These are phyloP conservation scores for Arthrinium puccinioides DNA, from an alignment of 2,329 filamentous ascomycete genomes.

Conservation along the genomic window DNA sequence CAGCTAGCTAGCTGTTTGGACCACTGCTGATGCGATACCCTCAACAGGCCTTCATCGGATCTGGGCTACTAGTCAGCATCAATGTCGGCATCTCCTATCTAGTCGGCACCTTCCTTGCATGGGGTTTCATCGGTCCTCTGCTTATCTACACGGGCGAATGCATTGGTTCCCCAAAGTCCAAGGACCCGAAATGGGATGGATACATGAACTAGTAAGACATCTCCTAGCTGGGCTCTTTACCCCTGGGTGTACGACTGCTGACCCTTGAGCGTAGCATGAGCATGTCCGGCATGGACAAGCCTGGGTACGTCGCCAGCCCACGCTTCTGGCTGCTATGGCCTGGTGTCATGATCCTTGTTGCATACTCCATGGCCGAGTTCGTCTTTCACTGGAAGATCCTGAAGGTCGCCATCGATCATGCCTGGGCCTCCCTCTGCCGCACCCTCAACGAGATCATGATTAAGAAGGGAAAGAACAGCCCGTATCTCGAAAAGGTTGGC, in stretches of 20 bases:
- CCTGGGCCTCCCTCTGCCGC: conserved; percentile 35
- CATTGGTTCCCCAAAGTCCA: conserved; percentile 26
- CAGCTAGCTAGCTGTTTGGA: no score
- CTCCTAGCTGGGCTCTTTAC: conserved; percentile 15
- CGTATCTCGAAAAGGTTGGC: neutral
- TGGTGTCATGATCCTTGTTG: conserved; percentile 34
- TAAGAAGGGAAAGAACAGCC: conserved; percentile 30
- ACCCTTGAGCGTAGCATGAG: no score
- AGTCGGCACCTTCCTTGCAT: conserved; percentile 45
- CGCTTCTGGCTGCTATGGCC: conserved; percentile 31
- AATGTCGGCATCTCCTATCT: conserved; percentile 54
- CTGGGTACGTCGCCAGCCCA: conserved; percentile 3
- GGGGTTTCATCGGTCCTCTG: conserved; percentile 48
- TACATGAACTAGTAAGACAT: no score
- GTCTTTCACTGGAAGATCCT: conserved; percentile 23
- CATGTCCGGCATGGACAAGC: neutral
- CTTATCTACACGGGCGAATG: conserved; percentile 45
- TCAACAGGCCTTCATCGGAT: conserved; percentile 46
- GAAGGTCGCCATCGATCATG: conserved; percentile 32
- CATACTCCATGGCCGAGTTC: conserved; percentile 30
- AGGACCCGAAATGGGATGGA: neutral
- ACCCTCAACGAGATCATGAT: conserved; percentile 31
- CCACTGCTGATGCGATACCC: neutral
- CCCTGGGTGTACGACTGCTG: conserved; percentile 19
- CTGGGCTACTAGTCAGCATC: conserved; percentile 50